A percentile compares a stretch with the other conserved stretches of the same genome.
Conservation (phyloP, 331 rosid species). For the Pyracantha coccinea region DNA sequence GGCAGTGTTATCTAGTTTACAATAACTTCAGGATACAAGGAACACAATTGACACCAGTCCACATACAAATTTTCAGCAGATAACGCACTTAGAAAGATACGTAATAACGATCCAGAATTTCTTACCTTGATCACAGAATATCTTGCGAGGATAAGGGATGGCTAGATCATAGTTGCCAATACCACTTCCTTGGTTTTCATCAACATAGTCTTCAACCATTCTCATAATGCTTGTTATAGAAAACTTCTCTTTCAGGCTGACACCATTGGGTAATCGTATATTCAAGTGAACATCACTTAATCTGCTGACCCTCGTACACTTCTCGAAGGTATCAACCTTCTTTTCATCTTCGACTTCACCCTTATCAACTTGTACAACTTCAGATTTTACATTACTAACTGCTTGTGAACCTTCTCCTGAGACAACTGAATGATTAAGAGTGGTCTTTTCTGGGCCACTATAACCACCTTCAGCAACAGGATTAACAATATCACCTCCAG, state of each 20-base stretch:
- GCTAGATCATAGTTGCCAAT: constrained; percentile 46
- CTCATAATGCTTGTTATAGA: constrained; percentile 32
- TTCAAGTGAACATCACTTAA: constrained; percentile 35
- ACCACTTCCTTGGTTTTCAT: constrained; percentile 20
- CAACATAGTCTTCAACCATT: constrained; percentile 36
- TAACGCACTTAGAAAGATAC: neutral
- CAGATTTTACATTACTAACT: constrained; percentile 5
- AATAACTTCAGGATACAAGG: neutral
- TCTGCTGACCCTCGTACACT: neutral
- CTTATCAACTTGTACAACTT: constrained; percentile 10
- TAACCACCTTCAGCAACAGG: neutral
- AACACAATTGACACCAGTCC: neutral
- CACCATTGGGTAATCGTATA: constrained; percentile 39
- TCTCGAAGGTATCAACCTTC: constrained; percentile 4
- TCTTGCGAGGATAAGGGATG: constrained; percentile 51
- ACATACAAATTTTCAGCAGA: neutral
- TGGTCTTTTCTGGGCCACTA: constrained; percentile 7
- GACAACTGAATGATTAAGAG: constrained; percentile 9
- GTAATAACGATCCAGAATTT: neutral
- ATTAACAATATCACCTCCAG: constrained; percentile 2
- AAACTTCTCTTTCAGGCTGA: constrained; percentile 38
- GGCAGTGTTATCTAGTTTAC: neutral
- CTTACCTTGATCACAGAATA: constrained; percentile 38
- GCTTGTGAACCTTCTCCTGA: constrained; percentile 17
- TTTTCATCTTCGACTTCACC: constrained; percentile 15